These are phyloP conservation scores for Claviceps pusilla DNA, from an alignment of 2,329 filamentous ascomycete genomes.

Conservation along the genomic window DNA sequence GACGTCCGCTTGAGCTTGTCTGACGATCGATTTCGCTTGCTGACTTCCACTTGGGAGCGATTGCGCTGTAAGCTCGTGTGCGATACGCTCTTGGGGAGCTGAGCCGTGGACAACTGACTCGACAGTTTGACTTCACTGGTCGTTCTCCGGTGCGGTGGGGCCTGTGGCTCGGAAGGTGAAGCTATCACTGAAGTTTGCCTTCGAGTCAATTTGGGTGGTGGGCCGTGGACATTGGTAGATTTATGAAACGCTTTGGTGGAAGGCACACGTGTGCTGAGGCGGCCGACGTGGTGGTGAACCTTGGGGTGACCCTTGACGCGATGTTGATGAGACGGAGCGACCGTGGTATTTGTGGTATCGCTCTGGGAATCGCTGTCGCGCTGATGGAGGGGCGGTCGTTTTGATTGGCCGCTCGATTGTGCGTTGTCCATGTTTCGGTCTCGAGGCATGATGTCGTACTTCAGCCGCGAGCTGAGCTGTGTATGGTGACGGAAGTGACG, in stretches of 20 bases:
- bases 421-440: slow-evolving; percentile 33
- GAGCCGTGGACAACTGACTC: slow-evolving; percentile 27
- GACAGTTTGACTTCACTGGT: slow-evolving; percentile 37
- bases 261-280: slow-evolving; percentile 36
- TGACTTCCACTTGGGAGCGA: slow-evolving; percentile 41
- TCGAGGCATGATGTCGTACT: slow-evolving; percentile 21
- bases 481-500: neutral
- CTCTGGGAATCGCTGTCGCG: slow-evolving; percentile 22
- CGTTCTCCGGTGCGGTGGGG: slow-evolving; percentile 29
- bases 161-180: slow-evolving; percentile 20
- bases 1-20: slow-evolving; percentile 38
- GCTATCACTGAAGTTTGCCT: slow-evolving; percentile 29
- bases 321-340: slow-evolving; percentile 13
- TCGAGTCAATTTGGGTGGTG: slow-evolving; percentile 25
- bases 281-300: slow-evolving; percentile 22
- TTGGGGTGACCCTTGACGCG: slow-evolving; percentile 19
- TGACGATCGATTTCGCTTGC: slow-evolving; percentile 34
- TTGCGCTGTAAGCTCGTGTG: slow-evolving; percentile 44
- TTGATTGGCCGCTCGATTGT: slow-evolving; percentile 39
- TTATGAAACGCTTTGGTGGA: slow-evolving; percentile 35
- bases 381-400: slow-evolving; percentile 28
- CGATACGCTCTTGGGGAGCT: slow-evolving; percentile 39
- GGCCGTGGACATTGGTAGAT: slow-evolving; percentile 14
- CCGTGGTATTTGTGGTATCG: slow-evolving; percentile 14
- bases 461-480: neutral